These are phyloP conservation scores for Coemansia sp. DNA, from an alignment of 192 early-diverging fungal species.

Conservation along the genomic window DNA sequence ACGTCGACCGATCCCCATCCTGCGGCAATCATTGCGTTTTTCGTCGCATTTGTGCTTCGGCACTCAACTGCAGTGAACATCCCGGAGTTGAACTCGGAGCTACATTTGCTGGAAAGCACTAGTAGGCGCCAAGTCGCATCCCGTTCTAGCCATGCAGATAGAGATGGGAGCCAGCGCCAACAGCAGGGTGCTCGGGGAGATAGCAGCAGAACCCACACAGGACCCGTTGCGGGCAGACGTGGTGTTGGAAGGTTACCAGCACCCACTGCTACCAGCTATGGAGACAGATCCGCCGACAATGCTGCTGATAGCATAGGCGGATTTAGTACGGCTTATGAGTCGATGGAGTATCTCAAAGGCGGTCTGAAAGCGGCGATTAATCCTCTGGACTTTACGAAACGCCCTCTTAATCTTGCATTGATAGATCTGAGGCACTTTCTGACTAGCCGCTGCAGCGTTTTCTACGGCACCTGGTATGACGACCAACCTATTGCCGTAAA, in stretches of 20 bases:
- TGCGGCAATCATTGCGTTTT: not conserved
- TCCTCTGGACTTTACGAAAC: not conserved
- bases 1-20: not conserved
- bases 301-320: not conserved
- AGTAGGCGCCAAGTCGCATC: not conserved
- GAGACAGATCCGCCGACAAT: not conserved
- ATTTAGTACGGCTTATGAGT: not conserved
- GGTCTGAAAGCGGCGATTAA: not conserved
- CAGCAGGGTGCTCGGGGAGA: not conserved
- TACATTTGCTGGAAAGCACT: not conserved
- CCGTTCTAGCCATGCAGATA: not conserved
- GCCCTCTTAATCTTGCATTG: not conserved
- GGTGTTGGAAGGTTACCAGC: not conserved
- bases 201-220: not conserved
- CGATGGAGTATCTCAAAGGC: not conserved
- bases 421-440: not conserved
- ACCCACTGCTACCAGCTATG: not conserved
- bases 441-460: not conserved
- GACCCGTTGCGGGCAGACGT: not conserved
- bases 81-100: not conserved
- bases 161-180: not conserved
- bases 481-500: not conserved
- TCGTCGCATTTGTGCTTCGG: not conserved
- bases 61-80: not conserved
- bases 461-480: not conserved